Conservation (phyloP, 169 alveolate species). For the Perkinsus chesapeaki region DNA sequence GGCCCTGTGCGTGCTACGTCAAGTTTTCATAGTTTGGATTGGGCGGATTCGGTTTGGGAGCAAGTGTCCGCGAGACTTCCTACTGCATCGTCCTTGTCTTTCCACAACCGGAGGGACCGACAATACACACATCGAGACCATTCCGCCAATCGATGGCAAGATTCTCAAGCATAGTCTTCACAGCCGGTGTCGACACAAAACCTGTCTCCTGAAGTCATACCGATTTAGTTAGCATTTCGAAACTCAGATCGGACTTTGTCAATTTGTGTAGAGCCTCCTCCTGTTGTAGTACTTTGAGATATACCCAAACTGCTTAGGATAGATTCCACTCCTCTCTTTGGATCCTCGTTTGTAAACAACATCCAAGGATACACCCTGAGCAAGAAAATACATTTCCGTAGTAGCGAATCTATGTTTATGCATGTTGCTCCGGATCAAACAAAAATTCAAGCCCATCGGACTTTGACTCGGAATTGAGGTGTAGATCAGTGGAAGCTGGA, state of each 20-base stretch:
- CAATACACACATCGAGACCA: not conserved
- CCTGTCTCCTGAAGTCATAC: not conserved
- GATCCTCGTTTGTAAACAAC: not conserved
- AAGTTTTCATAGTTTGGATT: too few species aligned
- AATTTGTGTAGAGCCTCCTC: not conserved
- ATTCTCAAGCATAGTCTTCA: not conserved
- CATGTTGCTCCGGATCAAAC: too few species aligned
- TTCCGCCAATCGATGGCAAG: not conserved
- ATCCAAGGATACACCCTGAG: not conserved
- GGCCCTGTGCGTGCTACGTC: too few species aligned
- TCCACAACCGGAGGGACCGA: not conserved
- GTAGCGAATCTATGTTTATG: too few species aligned
- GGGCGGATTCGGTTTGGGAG: too few species aligned
- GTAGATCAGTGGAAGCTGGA: too few species aligned
- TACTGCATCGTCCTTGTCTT: not conserved
- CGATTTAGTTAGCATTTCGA: too few species aligned
- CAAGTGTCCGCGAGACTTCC: not conserved
- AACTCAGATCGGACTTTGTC: too few species aligned
- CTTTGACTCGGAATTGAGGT: too few species aligned
- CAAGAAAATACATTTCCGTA: not conserved
- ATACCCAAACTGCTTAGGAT: not conserved
- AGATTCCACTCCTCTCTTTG: not conserved
- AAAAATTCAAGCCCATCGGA: too few species aligned
- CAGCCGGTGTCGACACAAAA: not conserved
- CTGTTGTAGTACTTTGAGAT: not conserved